Evolutionary conservation across 768 basidiomycete genomes (phyloP).

Genomic region (Naganishia vaughanmartiniae): DNA sequence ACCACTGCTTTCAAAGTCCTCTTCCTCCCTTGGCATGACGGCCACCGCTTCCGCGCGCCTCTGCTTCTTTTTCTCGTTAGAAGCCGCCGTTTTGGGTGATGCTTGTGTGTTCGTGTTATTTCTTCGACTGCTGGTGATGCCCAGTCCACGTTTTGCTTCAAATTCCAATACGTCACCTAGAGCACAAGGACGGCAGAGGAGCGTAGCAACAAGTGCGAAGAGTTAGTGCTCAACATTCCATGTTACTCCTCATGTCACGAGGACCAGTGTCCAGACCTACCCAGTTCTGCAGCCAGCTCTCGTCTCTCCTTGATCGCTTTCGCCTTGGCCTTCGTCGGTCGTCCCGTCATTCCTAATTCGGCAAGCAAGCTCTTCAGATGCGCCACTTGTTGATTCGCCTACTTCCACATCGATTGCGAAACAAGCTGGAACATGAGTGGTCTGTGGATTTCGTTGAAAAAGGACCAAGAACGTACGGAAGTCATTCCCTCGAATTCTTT

Average conservation of each 20-base stretch:
- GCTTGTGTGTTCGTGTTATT: not conserved
- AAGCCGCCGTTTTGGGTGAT: not conserved
- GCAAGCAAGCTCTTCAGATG: constrained; percentile 35
- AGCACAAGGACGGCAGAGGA: not conserved
- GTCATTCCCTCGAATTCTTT: constrained; percentile 44
- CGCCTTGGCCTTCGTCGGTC: constrained; percentile 75
- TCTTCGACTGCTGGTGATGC: not conserved
- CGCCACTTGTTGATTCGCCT: constrained; percentile 41
- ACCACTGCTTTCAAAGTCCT: not conserved
- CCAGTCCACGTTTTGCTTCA: constrained; percentile 39
- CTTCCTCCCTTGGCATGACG: not conserved
- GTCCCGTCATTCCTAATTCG: constrained; percentile 71
- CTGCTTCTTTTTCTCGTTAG: not conserved
- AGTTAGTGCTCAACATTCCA: not conserved
- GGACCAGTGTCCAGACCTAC: constrained; percentile 54
- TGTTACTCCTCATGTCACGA: not conserved
- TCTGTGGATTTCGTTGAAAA: not conserved
- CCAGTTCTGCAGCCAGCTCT: constrained; percentile 73
- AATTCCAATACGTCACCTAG: constrained; percentile 45
- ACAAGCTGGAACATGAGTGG: not conserved
- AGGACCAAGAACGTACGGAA: constrained; percentile 33
- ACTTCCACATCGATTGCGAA: not conserved
- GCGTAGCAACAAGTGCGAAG: not conserved
- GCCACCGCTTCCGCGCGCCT: not conserved
- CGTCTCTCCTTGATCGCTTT: constrained; percentile 68